Conservation (phyloP, 2,329 filamentous ascomycete genomes). For the Fusarium decemcellulare region DNA sequence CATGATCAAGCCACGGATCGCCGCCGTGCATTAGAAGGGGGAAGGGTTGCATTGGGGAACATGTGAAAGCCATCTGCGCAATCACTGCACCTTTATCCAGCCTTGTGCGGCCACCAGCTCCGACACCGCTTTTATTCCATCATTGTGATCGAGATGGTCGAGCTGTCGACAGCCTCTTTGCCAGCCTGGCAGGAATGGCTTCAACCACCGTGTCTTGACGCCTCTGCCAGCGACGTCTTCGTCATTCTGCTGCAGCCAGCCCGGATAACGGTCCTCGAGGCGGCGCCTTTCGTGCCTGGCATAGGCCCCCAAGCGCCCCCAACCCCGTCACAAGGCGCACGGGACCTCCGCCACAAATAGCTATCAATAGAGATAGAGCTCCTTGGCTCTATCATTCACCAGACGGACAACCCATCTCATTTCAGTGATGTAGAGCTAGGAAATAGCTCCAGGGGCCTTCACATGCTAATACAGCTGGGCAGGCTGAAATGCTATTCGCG, state of each 20-base stretch:
- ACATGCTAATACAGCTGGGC: constrained; percentile 17
- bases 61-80: constrained; percentile 38
- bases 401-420: constrained; percentile 17
- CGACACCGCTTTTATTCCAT: constrained; percentile 10
- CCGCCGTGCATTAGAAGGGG: constrained; percentile 29
- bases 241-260: too few relatives aligned
- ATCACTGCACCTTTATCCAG: constrained; percentile 18
- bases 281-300: constrained; percentile 28
- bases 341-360: constrained; percentile 15
- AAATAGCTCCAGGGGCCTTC: constrained; percentile 12
- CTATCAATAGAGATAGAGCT: constrained; percentile 18
- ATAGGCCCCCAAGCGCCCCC: constrained; percentile 14
- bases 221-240: not conserved
- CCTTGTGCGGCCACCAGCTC: not conserved
- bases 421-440: not conserved
- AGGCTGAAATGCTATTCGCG: not conserved
- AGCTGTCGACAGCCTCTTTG: not conserved
- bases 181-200: not conserved
- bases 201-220: not conserved
- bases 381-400: constrained; percentile 7
- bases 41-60: constrained; percentile 23
- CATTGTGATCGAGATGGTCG: not conserved
- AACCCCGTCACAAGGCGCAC: constrained; percentile 21
- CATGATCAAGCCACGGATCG: constrained; percentile 40
- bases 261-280: not conserved